These are phyloP conservation scores for Knoxia roxburghii DNA, from an alignment of 257 asterid species.

Conservation along the genomic window DNA sequence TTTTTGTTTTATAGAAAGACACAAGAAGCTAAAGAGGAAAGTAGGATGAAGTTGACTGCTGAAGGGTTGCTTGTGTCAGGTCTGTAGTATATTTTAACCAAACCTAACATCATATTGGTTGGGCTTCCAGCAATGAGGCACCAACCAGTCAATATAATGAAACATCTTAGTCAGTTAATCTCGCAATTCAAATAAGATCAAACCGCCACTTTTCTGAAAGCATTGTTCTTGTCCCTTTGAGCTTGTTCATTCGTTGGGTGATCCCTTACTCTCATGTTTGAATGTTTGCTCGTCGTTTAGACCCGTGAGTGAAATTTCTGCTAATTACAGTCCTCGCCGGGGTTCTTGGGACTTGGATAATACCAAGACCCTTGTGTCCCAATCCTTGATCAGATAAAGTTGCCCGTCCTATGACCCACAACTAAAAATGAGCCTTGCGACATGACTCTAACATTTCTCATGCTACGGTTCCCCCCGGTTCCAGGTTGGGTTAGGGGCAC, in stretches of 20 bases:
- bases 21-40: neutral
- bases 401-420: slow-evolving; percentile 8
- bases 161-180: too few species aligned
- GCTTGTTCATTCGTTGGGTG: too few species aligned
- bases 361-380: slow-evolving; percentile 5
- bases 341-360: slow-evolving; percentile 9
- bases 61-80: neutral
- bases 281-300: too few species aligned
- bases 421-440: neutral
- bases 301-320: slow-evolving; percentile 8
- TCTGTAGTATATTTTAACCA: neutral
- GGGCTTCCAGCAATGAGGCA: neutral
- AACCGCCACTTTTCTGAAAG: too few species aligned
- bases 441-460: neutral
- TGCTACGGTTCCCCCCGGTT: too few species aligned
- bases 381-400: slow-evolving; percentile 3
- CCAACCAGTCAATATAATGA: neutral
- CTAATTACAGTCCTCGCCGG: slow-evolving; percentile 7
- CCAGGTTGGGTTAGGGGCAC: too few species aligned
- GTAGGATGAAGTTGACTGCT: neutral
- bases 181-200: too few species aligned
- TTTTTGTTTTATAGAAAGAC: neutral
- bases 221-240: too few species aligned
- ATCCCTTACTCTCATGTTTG: too few species aligned
- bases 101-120: neutral